These are phyloP conservation scores for Powellomyces hirtus DNA, from an alignment of 192 early-diverging fungal genomes.

Conservation along the genomic window DNA sequence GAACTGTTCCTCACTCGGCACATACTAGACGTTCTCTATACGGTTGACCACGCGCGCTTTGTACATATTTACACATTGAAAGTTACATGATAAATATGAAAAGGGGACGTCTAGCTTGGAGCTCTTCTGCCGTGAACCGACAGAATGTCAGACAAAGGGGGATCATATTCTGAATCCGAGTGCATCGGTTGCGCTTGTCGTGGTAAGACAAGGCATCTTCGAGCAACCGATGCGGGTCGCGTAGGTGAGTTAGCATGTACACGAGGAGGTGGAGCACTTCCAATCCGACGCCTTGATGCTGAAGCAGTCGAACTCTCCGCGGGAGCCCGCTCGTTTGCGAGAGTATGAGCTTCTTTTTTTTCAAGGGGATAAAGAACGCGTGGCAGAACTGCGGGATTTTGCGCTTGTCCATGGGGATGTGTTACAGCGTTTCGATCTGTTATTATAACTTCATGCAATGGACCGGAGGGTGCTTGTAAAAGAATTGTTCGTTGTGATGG, in stretches of 20 bases:
- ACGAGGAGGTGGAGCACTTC: background rate
- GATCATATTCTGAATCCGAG: background rate
- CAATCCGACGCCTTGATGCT: background rate
- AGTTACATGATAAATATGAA: too few species aligned
- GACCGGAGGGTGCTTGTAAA: background rate
- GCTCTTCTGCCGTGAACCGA: background rate
- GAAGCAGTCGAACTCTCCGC: background rate
- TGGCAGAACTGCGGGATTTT: background rate
- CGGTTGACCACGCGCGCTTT: too few species aligned
- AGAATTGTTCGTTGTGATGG: background rate
- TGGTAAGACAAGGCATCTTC: too few species aligned
- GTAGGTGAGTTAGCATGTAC: background rate
- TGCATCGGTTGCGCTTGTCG: background rate
- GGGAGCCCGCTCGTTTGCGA: background rate
- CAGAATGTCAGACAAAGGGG: background rate
- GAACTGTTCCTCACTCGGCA: too few species aligned
- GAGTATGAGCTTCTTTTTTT: background rate
- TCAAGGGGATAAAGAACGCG: background rate
- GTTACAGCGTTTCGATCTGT: background rate
- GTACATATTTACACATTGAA: too few species aligned
- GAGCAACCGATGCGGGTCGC: too few species aligned
- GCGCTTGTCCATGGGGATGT: background rate
- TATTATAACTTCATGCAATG: background rate
- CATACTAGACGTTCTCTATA: too few species aligned
- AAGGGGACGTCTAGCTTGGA: too few species aligned